Base-by-base conservation (phyloP, 1,139 yeast genomes). In the Diutina catenulata region DNA sequence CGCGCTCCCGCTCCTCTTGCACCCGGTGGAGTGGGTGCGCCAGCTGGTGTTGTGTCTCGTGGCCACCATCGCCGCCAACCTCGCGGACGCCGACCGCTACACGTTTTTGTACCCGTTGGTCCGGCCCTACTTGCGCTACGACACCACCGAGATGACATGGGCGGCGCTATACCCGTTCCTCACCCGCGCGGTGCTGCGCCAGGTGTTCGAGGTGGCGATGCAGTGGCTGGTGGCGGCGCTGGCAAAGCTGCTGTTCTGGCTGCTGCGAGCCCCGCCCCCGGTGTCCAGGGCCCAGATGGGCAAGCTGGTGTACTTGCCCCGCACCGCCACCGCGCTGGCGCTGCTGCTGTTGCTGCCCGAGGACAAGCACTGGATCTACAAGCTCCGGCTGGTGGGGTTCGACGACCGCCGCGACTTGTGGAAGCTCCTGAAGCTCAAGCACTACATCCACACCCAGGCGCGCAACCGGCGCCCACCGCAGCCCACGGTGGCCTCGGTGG, bases 11-110 rank as follows among this genome's bases (percentile, higher is more conserved):
- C 51, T 66, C 9, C 53, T 81, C 1, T 56, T 91, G 8, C 96
- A 87, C 51, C 98, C 98, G 0, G 87, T 87, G 54, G 80, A 76
- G 41, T 80, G 94, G 80, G 79, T 91, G 7, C 62, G 95, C 35
- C 84, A 81, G 43, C 71, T 82, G 3, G 74, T 81, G 0, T 52
- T 87, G 28, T 59, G 68, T 3, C 62, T 87, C 38, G 63, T 87
- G 1, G 62, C 81, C 1, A 69, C 81, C 0, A 70, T 82, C 3
- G 74, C 83, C 2, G 64, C 65, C 2, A 76, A 76, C 49, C 56
- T 87, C 33, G 65, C 79, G 13, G 68, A 76, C 24, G 94, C 96
- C 0, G 96, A 91, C 49, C 59, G 75, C 9, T 83, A 81, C 47
- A 88, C 97, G 50, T 70, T 86, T 51, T 58, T 88, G 16, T 80